Evolutionary conservation across 495 filamentous ascomycete genomes (phyloP), one percentile per base, ranked within the genome.

Genomic region (Annulohypoxylon nitens): DNA sequence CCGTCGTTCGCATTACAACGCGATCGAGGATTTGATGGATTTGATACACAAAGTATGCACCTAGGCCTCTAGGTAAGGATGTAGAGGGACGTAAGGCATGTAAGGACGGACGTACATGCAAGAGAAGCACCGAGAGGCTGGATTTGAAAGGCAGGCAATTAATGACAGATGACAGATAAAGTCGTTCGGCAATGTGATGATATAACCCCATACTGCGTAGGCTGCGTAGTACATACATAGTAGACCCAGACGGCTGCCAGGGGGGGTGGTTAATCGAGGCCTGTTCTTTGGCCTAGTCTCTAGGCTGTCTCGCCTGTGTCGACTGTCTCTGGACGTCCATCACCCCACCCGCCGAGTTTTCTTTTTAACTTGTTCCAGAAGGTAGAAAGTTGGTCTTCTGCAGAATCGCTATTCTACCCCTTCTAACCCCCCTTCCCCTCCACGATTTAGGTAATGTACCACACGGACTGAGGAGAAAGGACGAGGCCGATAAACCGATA

Each of bases 291-390:
- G 20, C 20, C 20, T 23, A 1, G 20, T 23, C 57, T 36, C 7
- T 45, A n/a, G 41, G 14, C n/a, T 47, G 43, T 47, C 43, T 47
- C 43, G 43, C 43, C 43, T 20, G 1, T 23, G 20, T 23, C 20
- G 20, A 23, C 20, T 23, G 41, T 16, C 43, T 47, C 18, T 47
- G 43, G n/a, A 47, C 18, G 43, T 47, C 43, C 43, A 50, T 66
- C 67, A 74, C 71, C 71, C 71, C 71, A 70, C 67, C 71, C 20
- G 26, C 53, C 20, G 25, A n/a, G 43, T 14, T 62, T 63, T 63
- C 67, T 70, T 51, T 65, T 74, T 70, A 74, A 74, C 71, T 74
- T 12, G 66, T 74, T 74, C 71, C 67, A 74, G 71, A 74, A 74
- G 71, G 71, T 74, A 53, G 67, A 67, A 70, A 67, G 16, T 39